Evolutionary conservation across 805 yeast species (phyloP).

Genomic region (Lipomyces yamanashiensis): DNA sequence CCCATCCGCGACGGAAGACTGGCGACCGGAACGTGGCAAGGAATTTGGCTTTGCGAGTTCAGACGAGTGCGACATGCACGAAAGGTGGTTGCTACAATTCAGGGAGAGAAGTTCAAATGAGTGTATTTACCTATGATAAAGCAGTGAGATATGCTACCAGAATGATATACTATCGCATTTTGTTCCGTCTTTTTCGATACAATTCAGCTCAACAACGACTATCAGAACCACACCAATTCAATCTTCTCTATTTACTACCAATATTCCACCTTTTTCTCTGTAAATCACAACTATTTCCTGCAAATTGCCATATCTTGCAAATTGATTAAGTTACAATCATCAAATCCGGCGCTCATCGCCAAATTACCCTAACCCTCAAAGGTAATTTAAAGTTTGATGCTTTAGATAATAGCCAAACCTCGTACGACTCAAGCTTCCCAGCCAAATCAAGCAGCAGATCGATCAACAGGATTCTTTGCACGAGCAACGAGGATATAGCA

Average conservation of each 20-base stretch:
- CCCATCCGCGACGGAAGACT: conserved; percentile 72
- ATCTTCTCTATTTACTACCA: not conserved
- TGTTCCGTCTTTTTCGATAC: not conserved
- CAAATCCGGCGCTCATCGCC: conserved; percentile 11
- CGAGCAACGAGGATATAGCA: too few relatives aligned
- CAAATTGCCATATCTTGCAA: too few relatives aligned
- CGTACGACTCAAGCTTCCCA: too few relatives aligned
- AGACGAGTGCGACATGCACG: conserved; percentile 67
- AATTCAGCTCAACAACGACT: not conserved
- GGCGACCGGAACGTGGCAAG: conserved; percentile 86
- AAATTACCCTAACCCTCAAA: not conserved
- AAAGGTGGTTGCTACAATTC: conserved; percentile 71
- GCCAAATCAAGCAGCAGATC: too few relatives aligned
- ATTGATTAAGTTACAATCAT: not conserved
- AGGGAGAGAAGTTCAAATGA: conserved; percentile 52
- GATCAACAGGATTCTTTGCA: not conserved
- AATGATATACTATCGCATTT: not conserved
- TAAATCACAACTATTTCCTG: too few relatives aligned
- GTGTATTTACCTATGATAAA: not conserved
- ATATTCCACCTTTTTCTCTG: not conserved
- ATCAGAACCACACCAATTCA: not conserved
- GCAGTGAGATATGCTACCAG: not conserved
- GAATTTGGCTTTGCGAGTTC: conserved; percentile 76
- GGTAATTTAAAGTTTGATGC: conserved; percentile 12
- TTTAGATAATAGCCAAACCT: too few relatives aligned